Evolutionary conservation across 495 filamentous ascomycete species (phyloP), one percentile per base, ranked within the genome.

Genomic region (Aspergillus homomorphus): DNA sequence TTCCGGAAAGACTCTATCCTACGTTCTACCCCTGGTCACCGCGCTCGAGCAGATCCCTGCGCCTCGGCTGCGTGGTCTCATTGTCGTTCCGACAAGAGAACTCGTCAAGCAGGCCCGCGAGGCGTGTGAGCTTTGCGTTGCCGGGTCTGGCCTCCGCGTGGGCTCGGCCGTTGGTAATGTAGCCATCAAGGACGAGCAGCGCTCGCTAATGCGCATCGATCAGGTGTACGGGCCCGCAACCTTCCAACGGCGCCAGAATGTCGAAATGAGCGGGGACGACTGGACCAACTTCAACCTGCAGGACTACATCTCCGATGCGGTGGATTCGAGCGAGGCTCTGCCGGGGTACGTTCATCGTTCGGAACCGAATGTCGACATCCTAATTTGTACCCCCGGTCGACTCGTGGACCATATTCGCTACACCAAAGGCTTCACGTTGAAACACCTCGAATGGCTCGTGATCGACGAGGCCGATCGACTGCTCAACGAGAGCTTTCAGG

Each of bases 391-490:
- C 0, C 94, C 94, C 0, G 94, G 95, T 57, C 82, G 94, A 45
- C 80, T 98, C 9, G 91, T 98, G 22, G 92, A 98, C 66, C 90
- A 98, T 73, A 78, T 97, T 54, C 84, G 86, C 55, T 82, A 86
- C 59, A 96, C 94, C 3, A 82, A 83, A 12, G 89, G 93, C 2
- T 96, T 96, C 65, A 84, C 79, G 3, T 76, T 92, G 50, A 78
- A 86, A 33, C 81, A 87, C 71, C 79, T 94, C 6, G 82, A 87
- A 61, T 98, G 91, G 91, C 79, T 93, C 19, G 84, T 96, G 19
- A 89, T 98, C 28, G 94, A 98, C 66, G 94, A 98, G 74, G 94
- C 92, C 0, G 94, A 98, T 71, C 85, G 92, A 61, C 76, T 98
- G 7, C 85, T 98, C 3, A 89, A 91, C 19, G 89, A 96, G 68